phyloP scores from a whole-genome alignment of 108 stramenopile species.

The Ochromonas danica region DNA sequence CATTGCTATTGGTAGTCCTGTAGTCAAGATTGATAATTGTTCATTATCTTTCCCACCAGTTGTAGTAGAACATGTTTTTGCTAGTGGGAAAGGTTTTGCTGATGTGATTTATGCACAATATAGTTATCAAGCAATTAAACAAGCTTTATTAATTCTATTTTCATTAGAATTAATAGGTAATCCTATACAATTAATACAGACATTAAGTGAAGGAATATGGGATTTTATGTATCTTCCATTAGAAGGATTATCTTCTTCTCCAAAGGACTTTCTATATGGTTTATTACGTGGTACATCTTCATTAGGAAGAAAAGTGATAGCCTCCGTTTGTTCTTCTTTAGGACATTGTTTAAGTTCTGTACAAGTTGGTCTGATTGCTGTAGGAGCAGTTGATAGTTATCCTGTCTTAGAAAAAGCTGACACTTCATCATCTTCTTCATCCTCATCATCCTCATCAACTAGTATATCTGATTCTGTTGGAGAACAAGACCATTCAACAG shows the following conservation, averaged over 20 bases:
- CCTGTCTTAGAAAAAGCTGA: neutral
- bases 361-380: neutral
- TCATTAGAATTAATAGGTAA: neutral
- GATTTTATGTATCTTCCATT: conserved; percentile 4
- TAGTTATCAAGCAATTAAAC: neutral
- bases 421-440: neutral
- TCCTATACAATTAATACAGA: neutral
- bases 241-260: neutral
- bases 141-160: neutral
- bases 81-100: neutral
- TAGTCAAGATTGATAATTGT: conserved; percentile 18
- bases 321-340: neutral
- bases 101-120: neutral
- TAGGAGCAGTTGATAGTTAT: neutral
- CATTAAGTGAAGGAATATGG: conserved; percentile 1
- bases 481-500: neutral
- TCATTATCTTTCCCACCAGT: neutral
- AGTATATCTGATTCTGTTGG: neutral
- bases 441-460: neutral
- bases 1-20: neutral
- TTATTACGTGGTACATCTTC: neutral
- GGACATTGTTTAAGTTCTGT: neutral
- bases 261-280: neutral
- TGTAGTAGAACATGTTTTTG: neutral
- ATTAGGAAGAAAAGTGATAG: neutral